Evolutionary conservation across 306 rosid species (phyloP).

Genomic region (Glycyrrhiza uralensis): DNA sequence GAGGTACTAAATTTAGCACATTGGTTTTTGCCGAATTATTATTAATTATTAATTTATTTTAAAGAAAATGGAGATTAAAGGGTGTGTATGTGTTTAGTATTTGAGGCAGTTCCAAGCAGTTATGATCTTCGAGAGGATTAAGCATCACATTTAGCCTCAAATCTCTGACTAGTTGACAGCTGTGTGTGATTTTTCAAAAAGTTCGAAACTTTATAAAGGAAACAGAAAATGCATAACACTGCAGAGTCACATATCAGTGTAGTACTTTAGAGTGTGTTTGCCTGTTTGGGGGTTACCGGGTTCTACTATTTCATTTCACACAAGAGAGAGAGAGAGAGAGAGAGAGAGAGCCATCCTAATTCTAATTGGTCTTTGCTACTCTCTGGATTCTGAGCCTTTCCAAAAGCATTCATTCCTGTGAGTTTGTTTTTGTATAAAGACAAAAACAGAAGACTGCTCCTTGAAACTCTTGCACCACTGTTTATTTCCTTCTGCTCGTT

Average conservation of each 20-base stretch:
- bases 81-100: constrained; percentile 31
- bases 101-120: constrained; percentile 37
- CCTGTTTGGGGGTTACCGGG: background rate
- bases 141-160: constrained; percentile 42
- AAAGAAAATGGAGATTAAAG: background rate
- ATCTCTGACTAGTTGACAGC: constrained; percentile 32
- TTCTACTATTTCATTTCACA: background rate
- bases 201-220: constrained; percentile 13
- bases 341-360: background rate
- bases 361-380: background rate
- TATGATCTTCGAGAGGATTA: constrained; percentile 40
- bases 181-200: background rate
- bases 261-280: background rate
- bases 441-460: background rate
- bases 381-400: constrained; percentile 15
- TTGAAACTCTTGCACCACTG: constrained; percentile 11
- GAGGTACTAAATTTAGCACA: constrained; percentile 28
- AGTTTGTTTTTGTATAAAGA: background rate
- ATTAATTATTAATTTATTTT: background rate
- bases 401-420: constrained; percentile 14
- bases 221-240: background rate
- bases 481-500: constrained; percentile 1
- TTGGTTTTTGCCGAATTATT: constrained; percentile 45
- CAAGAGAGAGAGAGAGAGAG: background rate
- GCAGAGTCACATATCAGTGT: background rate